phyloP scores from a whole-genome alignment of 495 filamentous ascomycete species.

The Lasiosphaeria hispida region DNA sequence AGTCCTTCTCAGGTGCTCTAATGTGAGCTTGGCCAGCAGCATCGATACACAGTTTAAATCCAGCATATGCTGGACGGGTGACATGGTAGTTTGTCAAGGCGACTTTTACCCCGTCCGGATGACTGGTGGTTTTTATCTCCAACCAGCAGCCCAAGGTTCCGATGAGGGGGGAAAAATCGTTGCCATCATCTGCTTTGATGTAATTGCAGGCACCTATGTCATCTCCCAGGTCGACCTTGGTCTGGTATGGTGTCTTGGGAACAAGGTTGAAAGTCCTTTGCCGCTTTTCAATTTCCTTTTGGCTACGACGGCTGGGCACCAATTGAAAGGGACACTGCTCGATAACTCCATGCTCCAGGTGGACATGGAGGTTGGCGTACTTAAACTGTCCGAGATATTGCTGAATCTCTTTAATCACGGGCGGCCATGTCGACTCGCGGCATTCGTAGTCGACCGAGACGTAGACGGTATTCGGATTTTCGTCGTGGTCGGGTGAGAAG shows the following conservation, averaged over 20 bases:
- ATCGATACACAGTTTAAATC: neutral
- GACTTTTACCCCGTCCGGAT: neutral
- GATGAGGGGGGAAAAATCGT: neutral
- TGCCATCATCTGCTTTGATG: neutral
- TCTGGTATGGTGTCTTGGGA: neutral
- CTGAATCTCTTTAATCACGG: neutral
- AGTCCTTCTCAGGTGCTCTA: neutral
- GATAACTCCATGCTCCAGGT: neutral
- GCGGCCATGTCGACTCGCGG: neutral
- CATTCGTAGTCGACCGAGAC: neutral
- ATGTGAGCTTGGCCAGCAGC: neutral
- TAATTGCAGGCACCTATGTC: neutral
- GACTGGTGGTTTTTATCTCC: neutral
- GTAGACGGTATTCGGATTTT: neutral
- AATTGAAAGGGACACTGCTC: neutral
- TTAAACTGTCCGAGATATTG: neutral
- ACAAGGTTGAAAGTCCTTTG: neutral
- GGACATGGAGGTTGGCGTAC: neutral
- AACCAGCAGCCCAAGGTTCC: conserved; percentile 5
- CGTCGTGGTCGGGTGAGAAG: neutral
- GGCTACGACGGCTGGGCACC: neutral
- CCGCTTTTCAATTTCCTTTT: neutral
- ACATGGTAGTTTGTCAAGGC: conserved; percentile 7
- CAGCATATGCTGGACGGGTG: neutral
- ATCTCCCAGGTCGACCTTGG: neutral